Conservation (phyloP, 2,329 filamentous ascomycete genomes). For the Aspergillus aculeatus region DNA sequence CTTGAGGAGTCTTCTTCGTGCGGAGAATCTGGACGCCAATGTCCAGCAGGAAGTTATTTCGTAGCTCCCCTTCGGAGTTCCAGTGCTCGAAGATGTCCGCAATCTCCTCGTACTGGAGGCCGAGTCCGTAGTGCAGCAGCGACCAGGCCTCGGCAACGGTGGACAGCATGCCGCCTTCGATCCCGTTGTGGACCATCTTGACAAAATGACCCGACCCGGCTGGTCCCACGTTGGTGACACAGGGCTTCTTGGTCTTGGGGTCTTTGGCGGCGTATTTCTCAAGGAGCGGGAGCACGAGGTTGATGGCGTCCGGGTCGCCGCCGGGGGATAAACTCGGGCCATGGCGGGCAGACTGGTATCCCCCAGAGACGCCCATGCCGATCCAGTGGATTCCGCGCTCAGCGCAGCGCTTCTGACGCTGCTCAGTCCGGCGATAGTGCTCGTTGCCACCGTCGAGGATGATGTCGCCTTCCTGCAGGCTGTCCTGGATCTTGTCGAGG, state of each 20-base stretch:
- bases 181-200: slow-evolving; percentile 75
- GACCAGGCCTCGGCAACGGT: slow-evolving; percentile 65
- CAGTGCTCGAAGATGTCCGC: slow-evolving; percentile 60
- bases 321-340: slow-evolving; percentile 69
- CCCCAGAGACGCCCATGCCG: slow-evolving; percentile 67
- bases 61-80: slow-evolving; percentile 59
- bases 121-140: slow-evolving; percentile 59
- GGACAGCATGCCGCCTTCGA: slow-evolving; percentile 70
- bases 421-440: slow-evolving; percentile 63
- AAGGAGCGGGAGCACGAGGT: slow-evolving; percentile 61
- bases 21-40: slow-evolving; percentile 63
- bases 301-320: slow-evolving; percentile 57
- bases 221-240: slow-evolving; percentile 60
- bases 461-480: slow-evolving; percentile 61
- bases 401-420: slow-evolving; percentile 58
- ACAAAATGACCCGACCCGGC: slow-evolving; percentile 68
- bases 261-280: slow-evolving; percentile 64
- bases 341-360: slow-evolving; percentile 65
- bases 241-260: slow-evolving; percentile 54
- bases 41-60: slow-evolving; percentile 60
- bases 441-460: slow-evolving; percentile 70
- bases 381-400: slow-evolving; percentile 63
- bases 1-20: slow-evolving; percentile 46
- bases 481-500: slow-evolving; percentile 44
- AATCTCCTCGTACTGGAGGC: slow-evolving; percentile 60